These are phyloP conservation scores for Groenewaldozyma sp. DNA, from an alignment of 1,139 yeast genomes.

Conservation along the genomic window DNA sequence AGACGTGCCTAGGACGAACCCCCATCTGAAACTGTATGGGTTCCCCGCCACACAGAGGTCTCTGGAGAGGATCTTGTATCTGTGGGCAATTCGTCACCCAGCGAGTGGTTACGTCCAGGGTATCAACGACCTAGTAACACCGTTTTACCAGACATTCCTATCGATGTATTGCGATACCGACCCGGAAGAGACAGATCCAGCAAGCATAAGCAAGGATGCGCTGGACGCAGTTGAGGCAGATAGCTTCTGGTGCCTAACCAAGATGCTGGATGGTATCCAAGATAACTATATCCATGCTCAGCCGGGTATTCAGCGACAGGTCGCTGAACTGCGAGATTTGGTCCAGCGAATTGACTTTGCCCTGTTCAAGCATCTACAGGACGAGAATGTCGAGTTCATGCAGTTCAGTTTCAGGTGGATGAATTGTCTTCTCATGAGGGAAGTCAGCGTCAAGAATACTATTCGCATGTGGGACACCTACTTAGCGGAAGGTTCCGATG, in stretches of 20 bases:
- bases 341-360: conserved; percentile 72
- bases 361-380: conserved; percentile 62
- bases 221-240: conserved; percentile 76
- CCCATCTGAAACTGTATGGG: conserved; percentile 65
- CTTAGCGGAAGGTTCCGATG: conserved; percentile 76
- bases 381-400: conserved; percentile 80
- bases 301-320: conserved; percentile 93
- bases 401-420: conserved; percentile 98
- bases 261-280: conserved; percentile 84
- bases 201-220: conserved; percentile 44
- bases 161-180: conserved; percentile 51
- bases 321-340: conserved; percentile 64
- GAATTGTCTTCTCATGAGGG: conserved; percentile 96
- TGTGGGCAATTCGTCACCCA: conserved; percentile 97
- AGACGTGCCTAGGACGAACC: conserved; percentile 93
- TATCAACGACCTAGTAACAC: conserved; percentile 88
- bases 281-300: conserved; percentile 97
- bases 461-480: conserved; percentile 98
- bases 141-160: conserved; percentile 83
- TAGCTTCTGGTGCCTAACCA: conserved; percentile 91
- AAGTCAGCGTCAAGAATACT: conserved; percentile 64
- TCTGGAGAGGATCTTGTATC: conserved; percentile 68
- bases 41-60: conserved; percentile 62
- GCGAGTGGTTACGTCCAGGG: conserved; percentile 99
- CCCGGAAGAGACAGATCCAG: conserved; percentile 52